Base-by-base conservation (phyloP, 192 early-diverging fungal species). In the Podila clonocystis region DNA sequence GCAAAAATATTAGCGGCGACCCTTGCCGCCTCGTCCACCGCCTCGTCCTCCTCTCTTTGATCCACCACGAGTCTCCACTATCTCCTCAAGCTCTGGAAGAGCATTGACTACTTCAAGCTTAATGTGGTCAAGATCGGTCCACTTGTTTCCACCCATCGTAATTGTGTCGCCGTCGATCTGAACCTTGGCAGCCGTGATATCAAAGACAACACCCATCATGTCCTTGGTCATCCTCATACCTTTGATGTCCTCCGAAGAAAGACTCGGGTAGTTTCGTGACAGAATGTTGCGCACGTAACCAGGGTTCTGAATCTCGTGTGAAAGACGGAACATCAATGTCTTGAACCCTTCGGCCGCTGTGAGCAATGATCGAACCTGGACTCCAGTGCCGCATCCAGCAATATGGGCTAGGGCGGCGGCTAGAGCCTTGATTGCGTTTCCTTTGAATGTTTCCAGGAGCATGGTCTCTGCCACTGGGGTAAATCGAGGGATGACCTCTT, bases 331-430 rank as follows among this genome's bases (percentile, higher is more conserved):
- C 36, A 95, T 85, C 65, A 99, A 71, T 24, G 97, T 98, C 24
- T 93, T 87, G 62, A 86, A 90, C 48, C 92, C 93, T 62, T 95
- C 93, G 52, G 93, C 89, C 60, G 96, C 95, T 13, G 92, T 90
- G 67, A 97, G 83, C 58, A 98, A 84, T 24, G 94, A 96, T 50
- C 97, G 93, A 20, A 87, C 84, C 63, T 92, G 87, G 61, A 98
- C 88, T 58, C 96, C 97, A 71, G 93, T 87, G 45, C 90, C 87
- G 69, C 95, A 97, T 68, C 94, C 93, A 57, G 93, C 91, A 50
- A 98, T 93, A 60, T 93, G 91, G 31, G 97, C 97, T 55, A 99
- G 86, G n/a, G 94, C 92, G 7, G 95, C 93, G 9, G 91, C 85
- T 36, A 98, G 82, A 8, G 95, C 95, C 26, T 93, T 86, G 57